phyloP scores from a whole-genome alignment of 73 alveolate species.

The Paramecium caudatum region DNA sequence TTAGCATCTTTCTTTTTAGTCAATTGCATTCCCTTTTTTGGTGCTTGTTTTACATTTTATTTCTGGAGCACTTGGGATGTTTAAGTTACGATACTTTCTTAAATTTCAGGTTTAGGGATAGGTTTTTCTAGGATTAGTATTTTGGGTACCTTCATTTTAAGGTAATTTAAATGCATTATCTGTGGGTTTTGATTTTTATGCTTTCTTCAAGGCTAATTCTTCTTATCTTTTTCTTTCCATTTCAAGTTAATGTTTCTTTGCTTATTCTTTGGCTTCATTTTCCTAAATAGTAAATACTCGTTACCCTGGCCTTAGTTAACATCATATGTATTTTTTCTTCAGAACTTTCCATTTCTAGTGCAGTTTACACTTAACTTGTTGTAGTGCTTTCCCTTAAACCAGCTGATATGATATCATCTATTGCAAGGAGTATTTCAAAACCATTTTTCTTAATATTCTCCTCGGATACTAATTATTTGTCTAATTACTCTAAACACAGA shows the following conservation, averaged over 20 bases:
- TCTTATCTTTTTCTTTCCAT: slow-evolving; percentile 75
- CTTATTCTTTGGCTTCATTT: slow-evolving; percentile 80
- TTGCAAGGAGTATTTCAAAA: slow-evolving; percentile 92
- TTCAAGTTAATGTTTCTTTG: slow-evolving; percentile 75
- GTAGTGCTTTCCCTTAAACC: slow-evolving; percentile 97
- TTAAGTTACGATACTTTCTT: neutral
- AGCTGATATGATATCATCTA: slow-evolving; percentile 95
- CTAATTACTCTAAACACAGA: slow-evolving; percentile 77
- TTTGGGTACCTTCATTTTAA: slow-evolving; percentile 30
- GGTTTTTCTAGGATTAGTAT: neutral
- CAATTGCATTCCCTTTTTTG: slow-evolving; percentile 57
- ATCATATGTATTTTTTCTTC: slow-evolving; percentile 93
- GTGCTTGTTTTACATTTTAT: slow-evolving; percentile 32
- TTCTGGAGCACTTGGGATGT: neutral
- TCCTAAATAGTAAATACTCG: neutral
- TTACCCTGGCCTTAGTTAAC: slow-evolving; percentile 72
- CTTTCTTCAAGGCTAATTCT: slow-evolving; percentile 50
- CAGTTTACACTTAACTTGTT: slow-evolving; percentile 90
- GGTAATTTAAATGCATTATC: slow-evolving; percentile 61
- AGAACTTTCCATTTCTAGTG: slow-evolving; percentile 96
- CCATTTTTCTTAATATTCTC: slow-evolving; percentile 90
- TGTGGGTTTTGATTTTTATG: slow-evolving; percentile 3
- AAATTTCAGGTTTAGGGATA: neutral
- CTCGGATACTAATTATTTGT: slow-evolving; percentile 74
- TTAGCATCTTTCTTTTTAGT: slow-evolving; percentile 42